phyloP scores from a whole-genome alignment of 768 basidiomycete genomes.

The Daedalea quercina region DNA sequence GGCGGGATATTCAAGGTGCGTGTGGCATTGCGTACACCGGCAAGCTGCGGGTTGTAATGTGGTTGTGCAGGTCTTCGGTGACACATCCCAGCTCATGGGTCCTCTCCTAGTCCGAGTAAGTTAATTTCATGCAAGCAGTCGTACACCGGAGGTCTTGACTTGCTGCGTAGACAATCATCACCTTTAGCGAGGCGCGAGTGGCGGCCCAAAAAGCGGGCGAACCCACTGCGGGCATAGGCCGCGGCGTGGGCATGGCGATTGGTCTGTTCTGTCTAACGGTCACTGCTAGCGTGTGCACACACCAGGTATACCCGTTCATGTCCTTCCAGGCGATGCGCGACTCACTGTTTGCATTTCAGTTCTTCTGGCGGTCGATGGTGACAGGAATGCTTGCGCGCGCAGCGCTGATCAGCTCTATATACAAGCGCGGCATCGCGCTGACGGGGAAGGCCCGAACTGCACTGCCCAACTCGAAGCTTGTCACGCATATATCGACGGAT shows the following conservation, averaged over 20 bases:
- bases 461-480: conserved; percentile 52
- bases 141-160: neutral
- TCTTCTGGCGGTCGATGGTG: conserved; percentile 66
- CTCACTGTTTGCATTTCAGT: conserved; percentile 28
- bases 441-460: conserved; percentile 59
- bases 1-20: conserved; percentile 55
- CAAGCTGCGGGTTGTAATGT: neutral
- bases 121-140: neutral
- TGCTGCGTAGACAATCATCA: conserved; percentile 45
- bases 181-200: conserved; percentile 45
- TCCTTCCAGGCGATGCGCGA: neutral
- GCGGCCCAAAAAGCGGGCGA: conserved; percentile 30
- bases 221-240: conserved; percentile 35
- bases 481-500: conserved; percentile 62
- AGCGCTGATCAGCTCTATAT: conserved; percentile 63
- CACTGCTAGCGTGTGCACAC: conserved; percentile 47
- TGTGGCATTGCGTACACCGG: neutral
- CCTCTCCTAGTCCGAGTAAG: conserved; percentile 53
- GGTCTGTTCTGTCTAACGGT: conserved; percentile 47
- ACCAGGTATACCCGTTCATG: conserved; percentile 42
- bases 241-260: conserved; percentile 53
- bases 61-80: conserved; percentile 44
- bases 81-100: conserved; percentile 55
- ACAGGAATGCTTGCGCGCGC: conserved; percentile 60
- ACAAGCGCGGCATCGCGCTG: conserved; percentile 59